A percentile compares a stretch with the other conserved stretches of the same genome.
Conservation (phyloP, 768 basidiomycete species). For the Auriscalpium microsporum region DNA sequence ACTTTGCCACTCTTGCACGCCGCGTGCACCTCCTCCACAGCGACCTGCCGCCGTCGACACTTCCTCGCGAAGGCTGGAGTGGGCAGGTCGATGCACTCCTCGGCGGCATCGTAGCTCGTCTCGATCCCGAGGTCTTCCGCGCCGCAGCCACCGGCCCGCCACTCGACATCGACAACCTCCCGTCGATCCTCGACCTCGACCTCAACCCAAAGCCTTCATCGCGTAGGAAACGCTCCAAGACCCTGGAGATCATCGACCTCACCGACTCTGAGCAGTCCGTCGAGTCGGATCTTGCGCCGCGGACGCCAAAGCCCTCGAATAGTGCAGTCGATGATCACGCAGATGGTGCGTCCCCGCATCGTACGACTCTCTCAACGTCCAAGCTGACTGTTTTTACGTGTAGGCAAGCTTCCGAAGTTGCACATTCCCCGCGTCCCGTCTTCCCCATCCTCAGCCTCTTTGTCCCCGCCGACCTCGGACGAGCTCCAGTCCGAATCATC, state of each 20-base stretch:
- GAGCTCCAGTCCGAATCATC: conserved; percentile 21
- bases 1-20: conserved; percentile 10
- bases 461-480: conserved; percentile 37
- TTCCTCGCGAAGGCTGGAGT: conserved; percentile 1
- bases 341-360: conserved; percentile 16
- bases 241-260: conserved; percentile 25
- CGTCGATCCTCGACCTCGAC: conserved; percentile 17
- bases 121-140: conserved; percentile 6
- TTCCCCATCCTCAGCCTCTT: conserved; percentile 26
- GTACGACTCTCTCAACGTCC: no score
- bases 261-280: conserved; percentile 39
- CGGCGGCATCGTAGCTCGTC: conserved; percentile 9
- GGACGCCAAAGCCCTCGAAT: conserved; percentile 36
- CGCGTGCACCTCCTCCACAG: conserved; percentile 11
- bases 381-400: no score
- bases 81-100: conserved; percentile 4
- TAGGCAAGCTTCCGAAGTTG: conserved; percentile 5
- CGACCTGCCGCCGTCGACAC: conserved; percentile 1
- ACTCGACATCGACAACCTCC: conserved; percentile 5
- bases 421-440: conserved; percentile 11
- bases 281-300: conserved; percentile 33
- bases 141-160: conserved; percentile 3
- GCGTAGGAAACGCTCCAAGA: conserved; percentile 2
- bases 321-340: conserved; percentile 22
- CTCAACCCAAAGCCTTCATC: conserved; percentile 8